Percentiles rank a stretch among this genome's conserved stretches.
These are phyloP conservation scores for Starmerella vitae DNA, from an alignment of 805 yeast species.

Conservation along the genomic window DNA sequence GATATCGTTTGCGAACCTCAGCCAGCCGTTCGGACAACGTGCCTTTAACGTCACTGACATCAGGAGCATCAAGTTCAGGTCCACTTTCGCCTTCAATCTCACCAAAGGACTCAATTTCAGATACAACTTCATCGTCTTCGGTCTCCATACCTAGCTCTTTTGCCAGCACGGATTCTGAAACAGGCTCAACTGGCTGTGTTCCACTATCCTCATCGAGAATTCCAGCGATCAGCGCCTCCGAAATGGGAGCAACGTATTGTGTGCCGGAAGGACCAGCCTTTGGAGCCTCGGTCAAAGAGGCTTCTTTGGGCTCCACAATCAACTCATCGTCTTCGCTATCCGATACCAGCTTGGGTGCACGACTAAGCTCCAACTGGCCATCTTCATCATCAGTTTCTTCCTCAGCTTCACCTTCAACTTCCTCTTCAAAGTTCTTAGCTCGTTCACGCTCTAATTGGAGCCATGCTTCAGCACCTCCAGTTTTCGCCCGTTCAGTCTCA, in stretches of 20 bases:
- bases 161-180: constrained; percentile 3
- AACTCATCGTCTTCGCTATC: constrained; percentile 12
- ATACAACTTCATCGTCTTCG: not conserved
- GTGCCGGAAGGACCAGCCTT: constrained; percentile 9
- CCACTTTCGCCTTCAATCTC: not conserved
- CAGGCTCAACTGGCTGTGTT: constrained; percentile 7
- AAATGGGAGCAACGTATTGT: constrained; percentile 7
- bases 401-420: constrained; percentile 4
- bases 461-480: constrained; percentile 12
- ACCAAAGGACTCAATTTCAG: not conserved
- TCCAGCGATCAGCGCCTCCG: constrained; percentile 4
- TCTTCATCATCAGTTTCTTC: constrained; percentile 5
- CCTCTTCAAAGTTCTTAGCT: constrained; percentile 12
- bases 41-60: constrained; percentile 1
- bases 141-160: constrained; percentile 2
- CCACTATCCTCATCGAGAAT: constrained; percentile 1
- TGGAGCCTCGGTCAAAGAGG: not conserved
- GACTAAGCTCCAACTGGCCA: not conserved
- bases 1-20: constrained; percentile 12
- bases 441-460: constrained; percentile 15
- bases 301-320: not conserved
- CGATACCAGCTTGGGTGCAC: constrained; percentile 1
- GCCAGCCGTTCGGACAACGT: constrained; percentile 13
- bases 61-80: not conserved
- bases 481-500: constrained; percentile 1